Evolutionary conservation across 2,329 filamentous ascomycete genomes (phyloP).

Genomic region (Hypoxylon sp.): DNA sequence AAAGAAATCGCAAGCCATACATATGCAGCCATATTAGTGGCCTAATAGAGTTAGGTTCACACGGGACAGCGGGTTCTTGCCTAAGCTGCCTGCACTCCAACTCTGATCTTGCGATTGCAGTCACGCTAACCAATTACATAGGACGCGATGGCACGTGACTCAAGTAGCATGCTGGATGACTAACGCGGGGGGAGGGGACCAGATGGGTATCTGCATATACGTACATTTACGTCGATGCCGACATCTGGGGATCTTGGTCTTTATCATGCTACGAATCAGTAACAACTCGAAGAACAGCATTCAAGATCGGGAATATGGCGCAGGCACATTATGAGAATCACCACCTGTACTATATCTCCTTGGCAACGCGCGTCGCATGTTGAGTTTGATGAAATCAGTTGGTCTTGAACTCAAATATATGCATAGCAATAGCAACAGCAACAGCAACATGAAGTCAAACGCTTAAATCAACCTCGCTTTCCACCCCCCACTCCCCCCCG

Average conservation of each 20-base stretch:
- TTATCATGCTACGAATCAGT: too few relatives aligned
- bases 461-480: background rate
- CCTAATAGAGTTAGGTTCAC: background rate
- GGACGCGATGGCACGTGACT: constrained; percentile 24
- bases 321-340: background rate
- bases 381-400: background rate
- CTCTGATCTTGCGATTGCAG: constrained; percentile 14
- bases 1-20: background rate
- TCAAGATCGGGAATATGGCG: background rate
- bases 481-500: too few relatives aligned
- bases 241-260: too few relatives aligned
- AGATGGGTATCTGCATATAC: background rate
- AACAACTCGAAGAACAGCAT: too few relatives aligned
- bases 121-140: constrained; percentile 9
- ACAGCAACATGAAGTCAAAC: background rate
- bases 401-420: background rate
- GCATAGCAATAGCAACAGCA: background rate
- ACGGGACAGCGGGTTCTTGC: constrained; percentile 10
- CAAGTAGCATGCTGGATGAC: background rate
- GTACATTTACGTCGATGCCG: too few relatives aligned
- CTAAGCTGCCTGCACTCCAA: background rate
- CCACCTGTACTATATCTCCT: background rate
- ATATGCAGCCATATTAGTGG: background rate
- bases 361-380: background rate
- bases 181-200: background rate